Conservation (phyloP, 169 alveolate genomes). For the Plasmodium gallinaceum region DNA sequence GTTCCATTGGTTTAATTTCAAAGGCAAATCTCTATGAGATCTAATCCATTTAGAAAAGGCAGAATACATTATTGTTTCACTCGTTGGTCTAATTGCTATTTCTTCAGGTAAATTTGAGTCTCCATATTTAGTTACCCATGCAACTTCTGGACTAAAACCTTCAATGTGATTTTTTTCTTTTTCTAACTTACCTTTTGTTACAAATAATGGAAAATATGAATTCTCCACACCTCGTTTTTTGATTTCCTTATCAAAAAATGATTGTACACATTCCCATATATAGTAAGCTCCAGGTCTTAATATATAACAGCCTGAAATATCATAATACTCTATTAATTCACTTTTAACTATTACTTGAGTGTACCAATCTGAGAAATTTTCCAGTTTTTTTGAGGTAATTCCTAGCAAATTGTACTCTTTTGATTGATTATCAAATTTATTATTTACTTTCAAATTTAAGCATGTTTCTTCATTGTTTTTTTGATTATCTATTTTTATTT, state of each 20-base stretch:
- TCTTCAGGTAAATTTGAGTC: conserved; percentile 95
- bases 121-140: conserved; percentile 99
- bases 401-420: conserved; percentile 82
- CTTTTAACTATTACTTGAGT: conserved; percentile 94
- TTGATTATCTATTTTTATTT: conserved; percentile 16
- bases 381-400: conserved; percentile 86
- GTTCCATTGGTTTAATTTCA: conserved; percentile 97
- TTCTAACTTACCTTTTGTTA: conserved; percentile 94
- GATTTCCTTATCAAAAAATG: conserved; percentile 92
- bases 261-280: conserved; percentile 98
- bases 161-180: conserved; percentile 98
- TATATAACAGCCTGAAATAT: conserved; percentile 99
- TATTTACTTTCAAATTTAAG: background rate
- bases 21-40: conserved; percentile 98
- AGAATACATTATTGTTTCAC: conserved; percentile 99
- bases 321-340: conserved; percentile 99
- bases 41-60: conserved; percentile 98
- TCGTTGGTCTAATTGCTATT: conserved; percentile 99
- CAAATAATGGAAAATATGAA: conserved; percentile 97
- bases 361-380: conserved; percentile 91
- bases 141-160: conserved; percentile 99
- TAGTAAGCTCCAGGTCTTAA: conserved; percentile 97
- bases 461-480: background rate
- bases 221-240: conserved; percentile 91
- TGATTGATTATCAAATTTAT: conserved; percentile 22